Evolutionary conservation across 23 red algal species (phyloP), one percentile per base, ranked within the genome.

Genomic region (Rhodosorus marinus): DNA sequence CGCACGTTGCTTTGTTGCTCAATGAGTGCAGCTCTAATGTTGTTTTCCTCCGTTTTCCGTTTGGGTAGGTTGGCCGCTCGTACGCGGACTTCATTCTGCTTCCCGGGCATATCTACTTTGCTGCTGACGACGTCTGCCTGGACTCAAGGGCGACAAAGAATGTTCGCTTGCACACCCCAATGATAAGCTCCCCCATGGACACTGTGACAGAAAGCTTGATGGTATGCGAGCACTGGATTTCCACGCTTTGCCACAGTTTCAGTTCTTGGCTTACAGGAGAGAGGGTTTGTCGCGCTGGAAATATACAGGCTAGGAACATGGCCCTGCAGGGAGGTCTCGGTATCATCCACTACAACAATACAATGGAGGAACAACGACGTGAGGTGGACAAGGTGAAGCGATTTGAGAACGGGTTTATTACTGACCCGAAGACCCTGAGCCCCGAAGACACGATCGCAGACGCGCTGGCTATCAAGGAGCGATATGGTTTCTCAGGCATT

Each of bases 301-400:
- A n/a, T n/a, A n/a, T n/a, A n/a, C n/a, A n/a, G n/a, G 90, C 90
- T 14, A 98, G 85, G 24, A 63, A 84, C 60, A 98, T 98, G 90
- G 90, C 90, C 15, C 64, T 98, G 38, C 79, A 86, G 45, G 90
- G 90, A 29, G 90, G 90, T 22, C 72, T 98, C 49, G 90, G 90
- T 1, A 59, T 98, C 30, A 66, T 98, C 35, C 90, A 98, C 26
- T 98, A 86, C 59, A 98, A 98, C 55, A 85, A 80, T 55, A 60
- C 79, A 24, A 55, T 98, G 4, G 69, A 77, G 2, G 90, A 98
- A 56, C 90, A 98, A 56, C 74, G 78, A 62, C 72, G 69, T 17
- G 78, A 85, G 49, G 90, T 98, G 19, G 79, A 98, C 62, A 72
- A 80, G 40, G 90, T 98, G 8, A 98, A 98, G 70, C 79, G 78